phyloP scores from a whole-genome alignment of 257 asterid species.

The Penstemon barbatus region DNA sequence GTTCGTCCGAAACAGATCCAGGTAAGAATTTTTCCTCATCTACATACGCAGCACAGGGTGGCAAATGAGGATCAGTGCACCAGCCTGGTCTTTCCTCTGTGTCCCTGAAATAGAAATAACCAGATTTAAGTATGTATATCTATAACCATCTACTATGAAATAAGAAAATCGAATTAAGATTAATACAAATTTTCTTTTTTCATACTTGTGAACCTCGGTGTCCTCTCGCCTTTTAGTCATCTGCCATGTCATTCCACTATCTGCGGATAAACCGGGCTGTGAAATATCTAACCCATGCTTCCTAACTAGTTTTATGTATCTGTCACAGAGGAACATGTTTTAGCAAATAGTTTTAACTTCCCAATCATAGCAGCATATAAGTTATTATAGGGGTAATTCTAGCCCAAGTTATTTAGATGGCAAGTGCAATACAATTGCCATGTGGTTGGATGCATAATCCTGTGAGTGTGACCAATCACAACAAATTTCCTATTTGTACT shows the following conservation, averaged over 20 bases:
- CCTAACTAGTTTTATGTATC: constrained; percentile 70
- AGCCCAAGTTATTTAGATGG: too few relatives aligned
- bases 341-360: constrained; percentile 21
- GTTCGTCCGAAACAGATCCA: too few relatives aligned
- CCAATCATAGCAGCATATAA: constrained; percentile 1
- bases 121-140: constrained; percentile 3
- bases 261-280: constrained; percentile 87
- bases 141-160: not conserved
- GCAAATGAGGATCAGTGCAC: constrained; percentile 83
- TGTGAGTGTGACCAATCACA: too few relatives aligned
- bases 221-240: constrained; percentile 77
- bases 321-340: constrained; percentile 25
- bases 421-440: too few relatives aligned
- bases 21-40: not conserved
- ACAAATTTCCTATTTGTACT: constrained; percentile 27
- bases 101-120: constrained; percentile 46
- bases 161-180: not conserved
- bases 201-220: constrained; percentile 86
- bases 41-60: constrained; percentile 98
- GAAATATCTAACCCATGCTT: constrained; percentile 84
- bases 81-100: constrained; percentile 87
- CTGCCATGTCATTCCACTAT: constrained; percentile 86
- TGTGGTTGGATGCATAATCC: too few relatives aligned
- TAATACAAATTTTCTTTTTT: not conserved
- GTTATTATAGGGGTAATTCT: too few relatives aligned